Base-by-base conservation (phyloP, 768 basidiomycete species). In the Cubamyces sp. region DNA sequence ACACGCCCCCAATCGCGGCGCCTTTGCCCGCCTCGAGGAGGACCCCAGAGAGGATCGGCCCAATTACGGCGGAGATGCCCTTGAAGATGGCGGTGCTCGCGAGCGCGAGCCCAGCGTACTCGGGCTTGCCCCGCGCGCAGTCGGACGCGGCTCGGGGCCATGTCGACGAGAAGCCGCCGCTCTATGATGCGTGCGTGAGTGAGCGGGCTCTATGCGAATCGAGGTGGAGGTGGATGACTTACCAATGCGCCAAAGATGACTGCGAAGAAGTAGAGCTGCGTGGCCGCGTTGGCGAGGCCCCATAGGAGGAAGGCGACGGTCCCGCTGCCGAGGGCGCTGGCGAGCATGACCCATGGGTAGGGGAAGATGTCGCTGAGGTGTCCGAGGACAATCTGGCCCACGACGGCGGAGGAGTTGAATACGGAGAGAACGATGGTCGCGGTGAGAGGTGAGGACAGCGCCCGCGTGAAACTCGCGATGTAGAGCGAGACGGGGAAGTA, bases 401-500 rank as follows among this genome's bases (percentile, higher is more conserved):
- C 65, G 64, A 69, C 67, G 19, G 61, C 66, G 5, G 68, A 57
- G 12, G 65, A 64, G 59, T 70, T 72, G 66, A 70, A 72, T 15
- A 69, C 21, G 25, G 69, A 67, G 6, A 72, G 65, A 0, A 64
- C 68, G 41, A 69, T 47, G 0, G 69, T 68, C 7, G 69, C 69
- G 3, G 66, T 66, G 0, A 68, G 60, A 9, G 66, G 68, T 3
- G 68, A 66, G 2, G 65, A 64, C 7, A 69, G 58, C 12, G 66
- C 41, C 3, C 58, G 65, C 4, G 65, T 54, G 62, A 68, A 71
- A 5, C 63, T 60, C 4, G 71, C 64, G 15, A 69, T 70, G 47
- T 72, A 70, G 3, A 70, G 62, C 9, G 69, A 72, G 2, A 68
- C 70, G 23, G 68, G 69, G 64, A 69, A 69, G 55, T 67, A 70